phyloP scores from a whole-genome alignment of 2,329 filamentous ascomycete species.

The Calonectria hongkongensis region DNA sequence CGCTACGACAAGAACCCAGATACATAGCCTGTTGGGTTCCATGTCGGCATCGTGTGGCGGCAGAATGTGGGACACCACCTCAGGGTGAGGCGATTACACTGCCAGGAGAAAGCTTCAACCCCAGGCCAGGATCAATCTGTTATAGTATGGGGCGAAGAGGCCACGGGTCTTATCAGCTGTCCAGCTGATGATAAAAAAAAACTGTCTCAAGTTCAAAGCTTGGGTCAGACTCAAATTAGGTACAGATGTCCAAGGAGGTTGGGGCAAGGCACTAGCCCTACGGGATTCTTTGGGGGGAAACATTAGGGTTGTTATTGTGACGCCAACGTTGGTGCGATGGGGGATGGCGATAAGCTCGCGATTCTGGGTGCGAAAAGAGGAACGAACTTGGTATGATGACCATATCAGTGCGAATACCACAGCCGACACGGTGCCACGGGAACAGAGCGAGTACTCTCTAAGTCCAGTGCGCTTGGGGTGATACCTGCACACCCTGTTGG shows the following conservation, averaged over 20 bases:
- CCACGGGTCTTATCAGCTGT: conserved; percentile 22
- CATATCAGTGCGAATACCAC: conserved; percentile 47
- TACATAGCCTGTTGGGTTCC: conserved; percentile 18
- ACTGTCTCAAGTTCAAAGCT: conserved; percentile 4
- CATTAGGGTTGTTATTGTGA: conserved; percentile 37
- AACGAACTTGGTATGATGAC: conserved; percentile 44
- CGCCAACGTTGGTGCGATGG: conserved; percentile 24
- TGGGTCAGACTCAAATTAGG: conserved; percentile 17
- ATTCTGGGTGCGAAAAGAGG: conserved; percentile 33
- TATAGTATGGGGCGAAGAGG: conserved; percentile 26
- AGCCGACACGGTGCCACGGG: conserved; percentile 50
- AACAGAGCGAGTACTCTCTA: conserved; percentile 42
- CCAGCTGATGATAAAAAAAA: background rate
- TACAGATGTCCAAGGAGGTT: background rate
- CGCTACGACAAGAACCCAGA: conserved; percentile 28
- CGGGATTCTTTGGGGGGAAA: conserved; percentile 2
- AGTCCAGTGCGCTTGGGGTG: conserved; percentile 38
- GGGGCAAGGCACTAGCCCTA: conserved; percentile 14
- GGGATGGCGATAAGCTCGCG: conserved; percentile 31
- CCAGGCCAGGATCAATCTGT: conserved; percentile 14
- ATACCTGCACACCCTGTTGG: conserved; percentile 48
- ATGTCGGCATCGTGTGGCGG: conserved; percentile 20
- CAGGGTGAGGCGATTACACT: conserved; percentile 20
- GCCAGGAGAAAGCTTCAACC: conserved; percentile 16
- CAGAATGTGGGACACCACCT: conserved; percentile 33